Percentiles rank a stretch among this genome's conserved stretches.
Evolutionary conservation across 2,329 filamentous ascomycete species (phyloP).

Genomic region (Cladosporium sp.): DNA sequence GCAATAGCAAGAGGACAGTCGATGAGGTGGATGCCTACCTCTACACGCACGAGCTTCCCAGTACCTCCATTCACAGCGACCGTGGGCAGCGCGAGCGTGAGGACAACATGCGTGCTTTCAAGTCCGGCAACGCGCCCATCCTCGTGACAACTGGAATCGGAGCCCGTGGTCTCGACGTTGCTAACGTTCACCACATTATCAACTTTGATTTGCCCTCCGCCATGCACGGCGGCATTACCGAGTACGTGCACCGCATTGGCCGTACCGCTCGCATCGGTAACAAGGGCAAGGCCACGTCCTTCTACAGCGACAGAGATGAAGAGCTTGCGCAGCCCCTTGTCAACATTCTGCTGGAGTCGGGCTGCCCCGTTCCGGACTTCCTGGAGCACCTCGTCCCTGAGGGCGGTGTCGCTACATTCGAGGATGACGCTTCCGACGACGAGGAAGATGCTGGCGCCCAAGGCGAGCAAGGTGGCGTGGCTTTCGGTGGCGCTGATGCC

Average conservation of each 20-base stretch:
- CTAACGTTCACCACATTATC: slow-evolving; percentile 85
- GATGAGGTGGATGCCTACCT: slow-evolving; percentile 87
- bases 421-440: slow-evolving; percentile 56
- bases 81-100: slow-evolving; percentile 90
- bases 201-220: slow-evolving; percentile 83
- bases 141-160: slow-evolving; percentile 83
- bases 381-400: slow-evolving; percentile 65
- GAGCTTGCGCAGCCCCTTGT: slow-evolving; percentile 72
- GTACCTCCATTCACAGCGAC: slow-evolving; percentile 83
- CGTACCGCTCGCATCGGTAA: slow-evolving; percentile 94
- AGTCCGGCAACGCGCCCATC: slow-evolving; percentile 71
- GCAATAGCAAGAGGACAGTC: slow-evolving; percentile 74
- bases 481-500: background rate
- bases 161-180: slow-evolving; percentile 85
- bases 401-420: slow-evolving; percentile 50
- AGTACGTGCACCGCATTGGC: slow-evolving; percentile 93
- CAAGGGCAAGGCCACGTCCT: slow-evolving; percentile 79
- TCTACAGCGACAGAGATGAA: slow-evolving; percentile 78
- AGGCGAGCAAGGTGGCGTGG: slow-evolving; percentile 19
- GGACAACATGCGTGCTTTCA: slow-evolving; percentile 73
- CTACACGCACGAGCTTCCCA: slow-evolving; percentile 76
- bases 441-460: slow-evolving; percentile 33
- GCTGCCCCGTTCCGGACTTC: slow-evolving; percentile 80
- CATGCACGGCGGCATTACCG: slow-evolving; percentile 81
- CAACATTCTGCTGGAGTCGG: slow-evolving; percentile 77